phyloP scores from a whole-genome alignment of 192 early-diverging fungal genomes.

The Backusella circina region DNA sequence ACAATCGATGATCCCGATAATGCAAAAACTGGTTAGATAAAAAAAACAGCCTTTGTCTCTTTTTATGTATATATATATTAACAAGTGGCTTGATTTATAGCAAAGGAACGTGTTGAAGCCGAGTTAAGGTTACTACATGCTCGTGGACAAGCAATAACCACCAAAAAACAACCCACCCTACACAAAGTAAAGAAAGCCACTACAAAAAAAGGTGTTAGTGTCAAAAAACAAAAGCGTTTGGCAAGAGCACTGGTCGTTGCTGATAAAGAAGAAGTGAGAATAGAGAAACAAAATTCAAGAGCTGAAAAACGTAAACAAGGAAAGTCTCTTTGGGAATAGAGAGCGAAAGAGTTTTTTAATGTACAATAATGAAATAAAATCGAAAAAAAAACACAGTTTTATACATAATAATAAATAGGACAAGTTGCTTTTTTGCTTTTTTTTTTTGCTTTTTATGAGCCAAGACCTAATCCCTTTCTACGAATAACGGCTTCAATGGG shows the following conservation, averaged over 20 bases:
- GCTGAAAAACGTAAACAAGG: conserved; percentile 20
- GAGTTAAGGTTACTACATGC: conserved; percentile 16
- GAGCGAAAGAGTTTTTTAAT: background rate
- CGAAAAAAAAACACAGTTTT: background rate
- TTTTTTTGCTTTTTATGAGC: conserved; percentile 17
- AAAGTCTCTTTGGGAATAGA: conserved; percentile 16
- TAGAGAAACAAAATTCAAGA: conserved; percentile 2
- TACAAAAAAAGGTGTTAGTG: conserved; percentile 8
- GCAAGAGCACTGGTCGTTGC: conserved; percentile 21
- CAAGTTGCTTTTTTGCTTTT: too few species aligned
- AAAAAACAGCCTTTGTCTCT: too few species aligned
- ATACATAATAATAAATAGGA: background rate
- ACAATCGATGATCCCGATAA: background rate
- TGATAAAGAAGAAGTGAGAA: conserved; percentile 20
- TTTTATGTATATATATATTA: background rate
- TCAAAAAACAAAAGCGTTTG: conserved; percentile 22
- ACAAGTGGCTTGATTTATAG: background rate
- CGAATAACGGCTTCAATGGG: conserved; percentile 54
- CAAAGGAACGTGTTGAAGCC: conserved; percentile 22
- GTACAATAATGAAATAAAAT: conserved; percentile 2
- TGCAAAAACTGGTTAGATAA: background rate
- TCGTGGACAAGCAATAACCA: background rate
- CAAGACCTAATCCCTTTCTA: conserved; percentile 40
- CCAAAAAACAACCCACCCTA: background rate
- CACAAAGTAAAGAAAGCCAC: conserved; percentile 12